Conservation (phyloP, 306 rosid species). For the Rosa lucieae region DNA sequence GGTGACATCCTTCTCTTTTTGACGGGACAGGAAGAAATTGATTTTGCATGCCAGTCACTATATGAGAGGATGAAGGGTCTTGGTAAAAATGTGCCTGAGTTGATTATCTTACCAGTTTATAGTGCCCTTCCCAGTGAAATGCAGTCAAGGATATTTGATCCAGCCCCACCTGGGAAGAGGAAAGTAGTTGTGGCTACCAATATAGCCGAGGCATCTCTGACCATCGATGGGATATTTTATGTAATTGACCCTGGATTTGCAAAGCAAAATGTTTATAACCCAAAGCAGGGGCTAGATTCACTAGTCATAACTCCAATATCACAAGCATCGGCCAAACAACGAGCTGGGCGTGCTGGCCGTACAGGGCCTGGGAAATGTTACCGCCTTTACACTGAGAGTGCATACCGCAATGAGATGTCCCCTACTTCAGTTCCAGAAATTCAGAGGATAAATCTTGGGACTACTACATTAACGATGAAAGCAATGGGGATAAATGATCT, state of each 20-base stretch:
- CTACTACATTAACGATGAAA: conserved; percentile 65
- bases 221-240: conserved; percentile 86
- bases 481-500: conserved; percentile 92
- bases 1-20: conserved; percentile 87
- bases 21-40: conserved; percentile 95
- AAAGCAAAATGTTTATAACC: conserved; percentile 86
- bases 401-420: conserved; percentile 82
- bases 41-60: conserved; percentile 84
- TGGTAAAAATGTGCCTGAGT: conserved; percentile 77
- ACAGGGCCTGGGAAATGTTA: conserved; percentile 91
- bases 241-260: conserved; percentile 93
- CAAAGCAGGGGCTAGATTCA: conserved; percentile 88
- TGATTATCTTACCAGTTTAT: conserved; percentile 81
- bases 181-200: conserved; percentile 92
- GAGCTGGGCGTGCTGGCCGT: conserved; percentile 93
- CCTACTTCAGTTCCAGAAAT: conserved; percentile 81
- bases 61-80: conserved; percentile 90
- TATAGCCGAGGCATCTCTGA: conserved; percentile 88
- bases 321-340: conserved; percentile 90
- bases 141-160: conserved; percentile 89
- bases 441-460: conserved; percentile 77
- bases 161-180: conserved; percentile 89
- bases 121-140: conserved; percentile 94
- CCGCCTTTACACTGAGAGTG: conserved; percentile 85
- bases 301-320: conserved; percentile 86